phyloP scores from a whole-genome alignment of 495 filamentous ascomycete species.

The Penicillium fimorum region DNA sequence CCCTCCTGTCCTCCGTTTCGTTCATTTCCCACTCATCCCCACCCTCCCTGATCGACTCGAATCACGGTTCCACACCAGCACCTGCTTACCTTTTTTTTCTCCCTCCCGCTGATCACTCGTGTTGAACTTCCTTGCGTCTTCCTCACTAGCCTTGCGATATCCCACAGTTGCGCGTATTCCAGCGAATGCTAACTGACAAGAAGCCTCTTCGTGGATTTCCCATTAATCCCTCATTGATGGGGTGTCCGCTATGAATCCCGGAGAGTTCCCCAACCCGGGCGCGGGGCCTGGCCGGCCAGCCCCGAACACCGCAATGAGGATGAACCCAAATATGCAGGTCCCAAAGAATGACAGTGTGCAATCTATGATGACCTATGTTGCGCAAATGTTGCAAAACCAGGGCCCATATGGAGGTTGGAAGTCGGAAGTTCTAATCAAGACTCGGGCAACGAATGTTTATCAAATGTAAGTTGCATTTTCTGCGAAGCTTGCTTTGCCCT shows the following conservation, averaged over 20 bases:
- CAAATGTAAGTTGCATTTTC: slow-evolving; percentile 44
- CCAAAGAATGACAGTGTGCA: slow-evolving; percentile 36
- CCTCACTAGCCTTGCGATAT: slow-evolving; percentile 7
- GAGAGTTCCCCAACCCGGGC: slow-evolving; percentile 46
- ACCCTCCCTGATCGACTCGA: slow-evolving; percentile 35
- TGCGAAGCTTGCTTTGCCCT: slow-evolving; percentile 4
- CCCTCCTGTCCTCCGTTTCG: slow-evolving; percentile 25
- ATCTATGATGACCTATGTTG: slow-evolving; percentile 39
- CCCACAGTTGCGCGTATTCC: slow-evolving; percentile 2
- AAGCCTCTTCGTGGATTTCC: slow-evolving; percentile 38
- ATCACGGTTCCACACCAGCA: slow-evolving; percentile 31
- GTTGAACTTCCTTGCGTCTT: slow-evolving; percentile 12
- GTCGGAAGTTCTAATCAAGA: slow-evolving; percentile 39
- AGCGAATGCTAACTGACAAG: slow-evolving; percentile 45
- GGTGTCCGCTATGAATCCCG: slow-evolving; percentile 52
- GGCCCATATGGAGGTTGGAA: slow-evolving; percentile 48
- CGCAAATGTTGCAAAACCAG: slow-evolving; percentile 37
- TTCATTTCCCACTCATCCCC: slow-evolving; percentile 28
- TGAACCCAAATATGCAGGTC: slow-evolving; percentile 38
- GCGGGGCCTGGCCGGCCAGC: slow-evolving; percentile 36
- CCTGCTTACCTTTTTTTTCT: slow-evolving; percentile 23
- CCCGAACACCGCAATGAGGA: slow-evolving; percentile 12
- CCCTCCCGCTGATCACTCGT: slow-evolving; percentile 15
- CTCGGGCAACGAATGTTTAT: slow-evolving; percentile 41
- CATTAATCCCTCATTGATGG: slow-evolving; percentile 44